A percentile compares a stretch with the other conserved stretches of the same genome.
Evolutionary conservation across 129 eudicot genomes (phyloP).

Genomic region (Rutidosis leptorrhynchoides): DNA sequence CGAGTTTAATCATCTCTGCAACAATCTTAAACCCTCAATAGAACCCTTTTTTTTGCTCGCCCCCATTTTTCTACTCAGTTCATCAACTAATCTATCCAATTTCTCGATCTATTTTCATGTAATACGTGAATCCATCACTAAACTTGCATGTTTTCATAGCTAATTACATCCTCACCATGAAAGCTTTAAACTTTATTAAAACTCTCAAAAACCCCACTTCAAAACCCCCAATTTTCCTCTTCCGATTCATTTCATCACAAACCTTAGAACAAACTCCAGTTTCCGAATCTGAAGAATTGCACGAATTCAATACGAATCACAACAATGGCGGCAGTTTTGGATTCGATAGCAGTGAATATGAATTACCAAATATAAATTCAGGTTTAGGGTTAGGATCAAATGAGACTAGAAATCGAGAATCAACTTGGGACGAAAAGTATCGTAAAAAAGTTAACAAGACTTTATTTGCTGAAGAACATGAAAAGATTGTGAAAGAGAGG

Average conservation of each 20-base stretch:
- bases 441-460: slow-evolving; percentile 49
- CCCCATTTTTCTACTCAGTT: slow-evolving; percentile 16
- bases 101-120: slow-evolving; percentile 4
- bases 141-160: slow-evolving; percentile 13
- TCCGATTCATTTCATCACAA: slow-evolving; percentile 43
- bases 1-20: not conserved
- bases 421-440: slow-evolving; percentile 70
- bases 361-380: slow-evolving; percentile 29
- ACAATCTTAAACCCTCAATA: slow-evolving; percentile 33
- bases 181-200: slow-evolving; percentile 48
- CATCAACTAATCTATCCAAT: not conserved
- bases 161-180: slow-evolving; percentile 40
- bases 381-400: slow-evolving; percentile 20
- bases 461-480: slow-evolving; percentile 56
- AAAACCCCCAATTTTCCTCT: slow-evolving; percentile 22
- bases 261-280: slow-evolving; percentile 28
- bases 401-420: slow-evolving; percentile 1
- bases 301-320: slow-evolving; percentile 15
- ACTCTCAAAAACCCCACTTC: slow-evolving; percentile 30
- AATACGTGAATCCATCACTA: not conserved
- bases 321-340: slow-evolving; percentile 27
- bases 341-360: slow-evolving; percentile 63
- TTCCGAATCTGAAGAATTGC: slow-evolving; percentile 9
- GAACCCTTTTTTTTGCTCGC: slow-evolving; percentile 25
- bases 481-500: slow-evolving; percentile 20